Base-by-base conservation (phyloP, 805 yeast species). In the Barnettozyma pratensis region DNA sequence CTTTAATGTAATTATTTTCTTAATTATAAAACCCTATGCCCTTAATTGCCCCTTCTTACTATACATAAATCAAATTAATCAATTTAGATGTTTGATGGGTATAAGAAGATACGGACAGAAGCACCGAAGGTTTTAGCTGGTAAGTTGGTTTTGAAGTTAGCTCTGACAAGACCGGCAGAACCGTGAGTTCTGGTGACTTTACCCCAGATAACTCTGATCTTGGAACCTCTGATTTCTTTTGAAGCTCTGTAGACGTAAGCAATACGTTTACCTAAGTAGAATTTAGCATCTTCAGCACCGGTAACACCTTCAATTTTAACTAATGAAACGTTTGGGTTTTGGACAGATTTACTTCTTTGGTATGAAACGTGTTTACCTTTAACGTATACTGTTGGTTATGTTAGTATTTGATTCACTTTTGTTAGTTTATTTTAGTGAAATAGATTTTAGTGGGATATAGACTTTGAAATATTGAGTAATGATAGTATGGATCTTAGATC, bases 41-140 rank as follows among this genome's bases (percentile, higher is more conserved):
- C 46, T 11, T 39, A 34, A 8, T 26, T 39, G 7, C 31, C 28
- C 42, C 19, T 29, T 41, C 41, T 27, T 37, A 41, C n/a, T 37
- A 37, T 41, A 37, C 31, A 37, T 31, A 8, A 31, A 34, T 37
- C 30, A 30, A 6, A 14, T 29, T 14, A 39, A 39, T 28, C 10
- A 37, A 46, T 38, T 86, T 92, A 92, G 88, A 92, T 94, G 96
- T 86, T 91, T 64, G 98, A 92, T 80, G 99, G 99, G 87, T 92
- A 92, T 78, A 92, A 91, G 96, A 94, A 90, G 82, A 94, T 84
- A 84, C 99, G 88, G 74, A 94, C 98, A 63, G 96, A 85, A 73
- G 99, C 97, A 81, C 99, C 99, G 75, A 94, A 92, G 68, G 98
- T 90, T 87, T 92, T 91, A 66, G 99, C 91, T 76, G 99, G 99